These are phyloP conservation scores for Diversispora eburnea DNA, from an alignment of 192 early-diverging fungal species.

Conservation along the genomic window DNA sequence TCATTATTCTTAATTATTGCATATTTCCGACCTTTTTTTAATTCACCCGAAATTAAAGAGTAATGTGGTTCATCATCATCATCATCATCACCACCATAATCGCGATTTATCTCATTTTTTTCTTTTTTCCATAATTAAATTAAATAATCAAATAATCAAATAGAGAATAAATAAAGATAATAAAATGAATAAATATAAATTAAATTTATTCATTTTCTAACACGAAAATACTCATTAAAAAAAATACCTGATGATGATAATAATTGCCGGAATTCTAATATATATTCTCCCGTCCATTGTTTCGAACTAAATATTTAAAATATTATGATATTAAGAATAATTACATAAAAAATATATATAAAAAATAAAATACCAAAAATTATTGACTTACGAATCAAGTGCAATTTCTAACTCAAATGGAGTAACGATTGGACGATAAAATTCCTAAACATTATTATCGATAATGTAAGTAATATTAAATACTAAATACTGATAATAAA, in stretches of 20 bases:
- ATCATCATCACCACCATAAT: neutral
- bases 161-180: neutral
- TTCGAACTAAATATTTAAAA: constrained; percentile 39
- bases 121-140: constrained; percentile 35
- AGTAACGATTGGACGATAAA: constrained; percentile 88
- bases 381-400: constrained; percentile 44
- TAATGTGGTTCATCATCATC: constrained; percentile 80
- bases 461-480: neutral
- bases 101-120: neutral
- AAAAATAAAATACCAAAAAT: constrained; percentile 7
- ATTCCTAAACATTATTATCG: constrained; percentile 49
- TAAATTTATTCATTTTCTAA: neutral
- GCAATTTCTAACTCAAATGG: constrained; percentile 90
- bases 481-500: no score
- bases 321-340: neutral
- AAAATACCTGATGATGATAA: constrained; percentile 32
- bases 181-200: neutral
- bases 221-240: constrained; percentile 39
- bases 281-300: constrained; percentile 71
- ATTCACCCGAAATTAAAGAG: constrained; percentile 83
- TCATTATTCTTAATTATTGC: constrained; percentile 13
- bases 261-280: constrained; percentile 63
- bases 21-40: constrained; percentile 57
- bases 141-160: constrained; percentile 11
- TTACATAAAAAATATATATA: neutral